phyloP scores from a whole-genome alignment of 2,329 filamentous ascomycete genomes.

The Hypomyces perniciosus region DNA sequence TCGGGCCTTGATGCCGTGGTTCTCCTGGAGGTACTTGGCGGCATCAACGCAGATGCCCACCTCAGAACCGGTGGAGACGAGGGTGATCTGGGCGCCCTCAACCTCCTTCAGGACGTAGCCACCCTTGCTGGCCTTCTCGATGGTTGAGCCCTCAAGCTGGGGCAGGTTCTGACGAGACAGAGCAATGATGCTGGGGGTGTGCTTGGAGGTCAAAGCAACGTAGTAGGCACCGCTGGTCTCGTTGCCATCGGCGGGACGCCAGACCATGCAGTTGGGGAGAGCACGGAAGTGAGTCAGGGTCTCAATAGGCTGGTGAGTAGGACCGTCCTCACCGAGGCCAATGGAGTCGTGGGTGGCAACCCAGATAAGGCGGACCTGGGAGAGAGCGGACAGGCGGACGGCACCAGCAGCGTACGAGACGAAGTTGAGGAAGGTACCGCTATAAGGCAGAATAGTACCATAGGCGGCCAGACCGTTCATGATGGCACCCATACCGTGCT shows the following conservation, averaged over 20 bases:
- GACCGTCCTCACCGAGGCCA: conserved; percentile 96
- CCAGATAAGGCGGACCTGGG: conserved; percentile 87
- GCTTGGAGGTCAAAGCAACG: conserved; percentile 80
- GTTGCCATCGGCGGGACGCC: conserved; percentile 97
- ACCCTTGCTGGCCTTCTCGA: conserved; percentile 88
- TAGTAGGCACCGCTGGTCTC: conserved; percentile 98
- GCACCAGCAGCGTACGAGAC: conserved; percentile 95
- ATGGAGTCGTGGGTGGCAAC: conserved; percentile 98
- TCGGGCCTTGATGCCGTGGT: conserved; percentile 80
- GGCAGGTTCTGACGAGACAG: conserved; percentile 97
- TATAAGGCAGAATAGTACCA: conserved; percentile 88
- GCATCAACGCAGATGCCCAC: conserved; percentile 90
- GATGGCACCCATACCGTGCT: conserved; percentile 88
- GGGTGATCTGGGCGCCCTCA: conserved; percentile 76
- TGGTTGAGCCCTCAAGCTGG: conserved; percentile 88
- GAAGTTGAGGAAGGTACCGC: conserved; percentile 98
- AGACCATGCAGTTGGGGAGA: conserved; percentile 98
- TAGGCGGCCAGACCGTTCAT: conserved; percentile 95
- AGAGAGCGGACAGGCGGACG: conserved; percentile 88
- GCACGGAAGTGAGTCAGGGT: conserved; percentile 97
- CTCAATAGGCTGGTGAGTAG: conserved; percentile 98
- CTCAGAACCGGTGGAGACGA: conserved; percentile 94
- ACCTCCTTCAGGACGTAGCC: conserved; percentile 86
- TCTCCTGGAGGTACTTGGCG: conserved; percentile 82
- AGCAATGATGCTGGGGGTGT: conserved; percentile 88